phyloP scores from a whole-genome alignment of 495 filamentous ascomycete species.

The Xylaria castorea region DNA sequence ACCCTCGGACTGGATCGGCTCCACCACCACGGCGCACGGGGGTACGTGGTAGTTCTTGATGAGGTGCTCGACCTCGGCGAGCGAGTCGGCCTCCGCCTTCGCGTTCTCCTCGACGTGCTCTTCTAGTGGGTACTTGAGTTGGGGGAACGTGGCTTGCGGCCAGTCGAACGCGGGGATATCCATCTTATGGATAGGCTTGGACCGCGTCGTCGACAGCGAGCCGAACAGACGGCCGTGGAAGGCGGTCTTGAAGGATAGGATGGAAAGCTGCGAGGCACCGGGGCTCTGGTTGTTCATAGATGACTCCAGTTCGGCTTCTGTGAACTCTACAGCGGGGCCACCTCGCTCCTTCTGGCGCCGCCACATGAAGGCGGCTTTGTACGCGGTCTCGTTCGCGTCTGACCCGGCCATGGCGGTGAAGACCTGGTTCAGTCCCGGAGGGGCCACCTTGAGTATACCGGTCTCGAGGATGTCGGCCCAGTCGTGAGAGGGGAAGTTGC shows the following conservation, averaged over 20 bases:
- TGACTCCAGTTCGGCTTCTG: conserved; percentile 75
- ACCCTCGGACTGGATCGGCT: conserved; percentile 98
- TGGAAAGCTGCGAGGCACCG: conserved; percentile 83
- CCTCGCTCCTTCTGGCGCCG: conserved; percentile 88
- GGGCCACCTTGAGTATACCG: conserved; percentile 88
- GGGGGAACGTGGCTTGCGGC: conserved; percentile 94
- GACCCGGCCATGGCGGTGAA: conserved; percentile 97
- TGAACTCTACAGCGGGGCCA: conserved; percentile 81
- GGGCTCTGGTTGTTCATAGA: conserved; percentile 87
- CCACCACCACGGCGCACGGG: conserved; percentile 87
- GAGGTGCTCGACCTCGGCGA: conserved; percentile 86
- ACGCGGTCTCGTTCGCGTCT: conserved; percentile 98
- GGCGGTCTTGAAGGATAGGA: conserved; percentile 89
- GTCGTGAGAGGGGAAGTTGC: conserved; percentile 92
- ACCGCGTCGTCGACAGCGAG: conserved; percentile 88
- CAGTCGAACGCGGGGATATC: conserved; percentile 99
- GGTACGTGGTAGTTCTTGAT: conserved; percentile 85
- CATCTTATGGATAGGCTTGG: conserved; percentile 97
- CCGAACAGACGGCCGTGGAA: conserved; percentile 98
- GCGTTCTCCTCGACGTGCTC: conserved; percentile 83
- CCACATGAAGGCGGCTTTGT: conserved; percentile 99
- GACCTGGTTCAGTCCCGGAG: conserved; percentile 91
- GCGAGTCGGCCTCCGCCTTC: conserved; percentile 80
- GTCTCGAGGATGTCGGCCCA: conserved; percentile 86
- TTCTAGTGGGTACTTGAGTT: conserved; percentile 89